These are phyloP conservation scores for Lenwebbia sp. DNA, from an alignment of 345 rosid genomes.

Conservation along the genomic window DNA sequence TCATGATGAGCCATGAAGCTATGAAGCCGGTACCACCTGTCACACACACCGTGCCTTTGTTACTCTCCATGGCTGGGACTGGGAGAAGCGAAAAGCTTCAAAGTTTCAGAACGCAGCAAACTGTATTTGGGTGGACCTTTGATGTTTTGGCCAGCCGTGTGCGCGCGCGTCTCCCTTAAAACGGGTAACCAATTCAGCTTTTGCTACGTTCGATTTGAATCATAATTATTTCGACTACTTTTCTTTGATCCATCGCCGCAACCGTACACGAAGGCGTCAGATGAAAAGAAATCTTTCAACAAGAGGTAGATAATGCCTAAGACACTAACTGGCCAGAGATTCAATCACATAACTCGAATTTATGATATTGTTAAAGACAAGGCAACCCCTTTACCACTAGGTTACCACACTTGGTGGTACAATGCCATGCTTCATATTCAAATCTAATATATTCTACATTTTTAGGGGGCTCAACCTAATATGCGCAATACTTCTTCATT, in stretches of 20 bases:
- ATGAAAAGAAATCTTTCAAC: not conserved
- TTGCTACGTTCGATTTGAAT: not conserved
- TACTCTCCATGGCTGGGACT: not conserved
- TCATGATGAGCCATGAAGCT: conserved; percentile 50
- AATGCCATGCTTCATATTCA: too few species aligned
- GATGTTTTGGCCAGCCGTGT: not conserved
- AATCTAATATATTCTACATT: too few species aligned
- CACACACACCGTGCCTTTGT: conserved; percentile 28
- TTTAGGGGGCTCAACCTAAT: not conserved
- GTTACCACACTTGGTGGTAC: not conserved
- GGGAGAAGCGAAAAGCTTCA: not conserved
- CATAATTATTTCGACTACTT: not conserved
- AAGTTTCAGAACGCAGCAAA: not conserved
- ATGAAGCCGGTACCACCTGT: conserved; percentile 49
- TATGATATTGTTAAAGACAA: not conserved
- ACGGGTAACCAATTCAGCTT: not conserved
- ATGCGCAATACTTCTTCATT: not conserved
- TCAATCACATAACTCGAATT: not conserved
- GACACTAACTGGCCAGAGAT: not conserved
- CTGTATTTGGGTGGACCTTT: not conserved
- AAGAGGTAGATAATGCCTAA: not conserved
- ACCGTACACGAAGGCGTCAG: not conserved
- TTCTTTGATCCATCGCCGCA: not conserved
- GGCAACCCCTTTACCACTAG: not conserved
- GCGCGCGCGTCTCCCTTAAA: not conserved